A percentile compares a stretch with the other conserved stretches of the same genome.
Evolutionary conservation across 2,329 filamentous ascomycete species (phyloP).

Genomic region (Botrytis hyacinthi): DNA sequence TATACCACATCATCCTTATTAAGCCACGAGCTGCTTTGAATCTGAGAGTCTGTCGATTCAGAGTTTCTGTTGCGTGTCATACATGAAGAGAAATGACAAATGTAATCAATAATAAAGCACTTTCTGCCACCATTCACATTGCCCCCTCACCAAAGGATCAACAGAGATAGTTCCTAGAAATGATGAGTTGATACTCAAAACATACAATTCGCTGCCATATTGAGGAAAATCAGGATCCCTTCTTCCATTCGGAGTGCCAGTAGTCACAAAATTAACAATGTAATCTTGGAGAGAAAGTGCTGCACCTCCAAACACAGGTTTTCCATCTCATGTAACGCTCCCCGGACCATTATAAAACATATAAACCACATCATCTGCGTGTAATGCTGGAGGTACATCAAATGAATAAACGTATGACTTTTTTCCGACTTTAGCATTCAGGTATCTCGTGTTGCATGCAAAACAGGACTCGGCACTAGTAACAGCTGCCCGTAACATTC

Average conservation of each 20-base stretch:
- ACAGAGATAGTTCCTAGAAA: not conserved
- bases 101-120: not conserved
- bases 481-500: conserved; percentile 44
- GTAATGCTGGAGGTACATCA: conserved; percentile 50
- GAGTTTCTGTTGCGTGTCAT: not conserved
- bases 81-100: not conserved
- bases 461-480: conserved; percentile 47
- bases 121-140: conserved; percentile 1
- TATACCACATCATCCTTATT: not conserved
- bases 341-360: conserved; percentile 49
- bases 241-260: conserved; percentile 37
- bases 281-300: conserved; percentile 41
- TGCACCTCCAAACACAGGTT: conserved; percentile 25
- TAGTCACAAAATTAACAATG: conserved; percentile 39
- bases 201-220: conserved; percentile 25
- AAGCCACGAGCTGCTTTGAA: not conserved
- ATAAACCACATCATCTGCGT: conserved; percentile 52
- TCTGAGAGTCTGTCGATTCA: not conserved
- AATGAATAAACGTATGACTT: conserved; percentile 52
- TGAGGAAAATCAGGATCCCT: conserved; percentile 27
- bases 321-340: conserved; percentile 30
- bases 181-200: conserved; percentile 20
- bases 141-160: not conserved
- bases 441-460: conserved; percentile 52
- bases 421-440: conserved; percentile 47